These are phyloP conservation scores for Trichosanthes cucumerina DNA, from an alignment of 306 rosid genomes.

Conservation along the genomic window DNA sequence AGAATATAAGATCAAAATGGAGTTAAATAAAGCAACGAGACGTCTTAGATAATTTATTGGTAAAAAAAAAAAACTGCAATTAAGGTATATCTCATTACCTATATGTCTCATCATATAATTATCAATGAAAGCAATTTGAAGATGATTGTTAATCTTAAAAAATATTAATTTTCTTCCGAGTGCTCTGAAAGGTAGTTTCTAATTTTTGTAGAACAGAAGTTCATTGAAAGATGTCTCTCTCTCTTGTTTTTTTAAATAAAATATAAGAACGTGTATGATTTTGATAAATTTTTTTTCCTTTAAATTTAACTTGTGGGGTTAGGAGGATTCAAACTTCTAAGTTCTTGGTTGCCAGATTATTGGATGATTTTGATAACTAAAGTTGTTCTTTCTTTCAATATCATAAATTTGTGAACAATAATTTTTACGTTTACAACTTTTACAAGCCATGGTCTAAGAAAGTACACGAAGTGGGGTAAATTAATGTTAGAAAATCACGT, in stretches of 20 bases:
- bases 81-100: background rate
- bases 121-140: background rate
- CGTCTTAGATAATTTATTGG: background rate
- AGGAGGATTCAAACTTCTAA: no score
- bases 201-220: no score
- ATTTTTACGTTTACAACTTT: background rate
- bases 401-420: background rate
- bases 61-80: background rate
- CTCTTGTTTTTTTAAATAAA: no score
- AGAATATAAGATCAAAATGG: background rate
- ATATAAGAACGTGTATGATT: no score
- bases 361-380: background rate
- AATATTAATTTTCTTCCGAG: background rate
- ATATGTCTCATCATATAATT: background rate
- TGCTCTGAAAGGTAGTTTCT: no score
- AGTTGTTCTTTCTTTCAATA: background rate
- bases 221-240: no score
- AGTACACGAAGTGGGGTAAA: background rate
- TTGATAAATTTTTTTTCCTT: no score
- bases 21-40: background rate
- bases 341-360: no score
- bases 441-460: background rate
- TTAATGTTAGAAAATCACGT: background rate
- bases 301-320: no score
- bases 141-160: background rate